Conservation (phyloP, 2,329 filamentous ascomycete species). For the Fonsecaea pugnacius region DNA sequence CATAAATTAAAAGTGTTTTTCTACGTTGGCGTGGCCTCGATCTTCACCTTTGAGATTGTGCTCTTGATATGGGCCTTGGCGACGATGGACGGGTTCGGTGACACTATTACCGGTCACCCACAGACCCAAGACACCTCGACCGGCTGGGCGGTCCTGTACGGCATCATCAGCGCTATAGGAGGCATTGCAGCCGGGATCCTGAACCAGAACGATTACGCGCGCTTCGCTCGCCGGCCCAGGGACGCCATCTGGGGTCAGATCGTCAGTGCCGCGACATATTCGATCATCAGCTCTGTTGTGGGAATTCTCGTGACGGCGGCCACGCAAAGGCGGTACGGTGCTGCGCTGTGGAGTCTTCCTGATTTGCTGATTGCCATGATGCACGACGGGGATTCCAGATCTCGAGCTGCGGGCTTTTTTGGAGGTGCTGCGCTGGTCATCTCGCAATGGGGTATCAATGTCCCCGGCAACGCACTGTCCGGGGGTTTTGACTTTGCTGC, state of each 20-base stretch:
- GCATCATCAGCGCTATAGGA: slow-evolving; percentile 51
- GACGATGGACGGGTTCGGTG: slow-evolving; percentile 42
- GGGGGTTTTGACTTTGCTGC: slow-evolving; percentile 61
- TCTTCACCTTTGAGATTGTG: slow-evolving; percentile 48
- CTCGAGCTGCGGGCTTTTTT: slow-evolving; percentile 55
- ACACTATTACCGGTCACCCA: slow-evolving; percentile 31
- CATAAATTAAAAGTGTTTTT: slow-evolving; percentile 52
- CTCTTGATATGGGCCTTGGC: slow-evolving; percentile 44
- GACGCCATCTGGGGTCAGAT: slow-evolving; percentile 50
- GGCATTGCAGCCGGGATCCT: slow-evolving; percentile 52
- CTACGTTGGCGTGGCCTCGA: slow-evolving; percentile 47
- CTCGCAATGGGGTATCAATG: slow-evolving; percentile 53
- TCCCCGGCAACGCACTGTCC: slow-evolving; percentile 55
- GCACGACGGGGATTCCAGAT: slow-evolving; percentile 41
- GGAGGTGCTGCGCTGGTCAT: slow-evolving; percentile 51
- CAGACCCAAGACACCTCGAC: slow-evolving; percentile 23
- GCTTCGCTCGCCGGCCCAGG: slow-evolving; percentile 48
- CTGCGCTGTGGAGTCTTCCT: slow-evolving; percentile 50
- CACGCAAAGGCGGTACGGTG: slow-evolving; percentile 43
- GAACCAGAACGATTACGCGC: slow-evolving; percentile 53
- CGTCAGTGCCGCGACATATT: slow-evolving; percentile 46
- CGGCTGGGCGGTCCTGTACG: slow-evolving; percentile 36
- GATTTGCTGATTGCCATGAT: slow-evolving; percentile 44
- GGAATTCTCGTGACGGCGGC: slow-evolving; percentile 47
- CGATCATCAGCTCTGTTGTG: slow-evolving; percentile 47